Base-by-base conservation (phyloP, 805 yeast genomes). In the Candida nanaspora region DNA sequence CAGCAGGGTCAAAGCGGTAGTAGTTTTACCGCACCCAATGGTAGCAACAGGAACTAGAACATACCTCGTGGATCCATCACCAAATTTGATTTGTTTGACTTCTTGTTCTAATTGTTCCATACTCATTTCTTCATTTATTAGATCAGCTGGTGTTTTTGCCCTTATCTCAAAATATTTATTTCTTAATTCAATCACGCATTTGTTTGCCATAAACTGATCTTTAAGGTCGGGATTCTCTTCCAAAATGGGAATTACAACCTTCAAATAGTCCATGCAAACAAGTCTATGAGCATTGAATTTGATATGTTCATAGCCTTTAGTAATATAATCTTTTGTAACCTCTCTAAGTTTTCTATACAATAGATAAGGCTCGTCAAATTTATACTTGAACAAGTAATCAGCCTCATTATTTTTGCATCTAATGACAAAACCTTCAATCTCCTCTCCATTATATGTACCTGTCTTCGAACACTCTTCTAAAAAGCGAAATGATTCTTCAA, bases 11-110 rank as follows among this genome's bases (percentile, higher is more conserved):
- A 76, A 56, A 6, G 85, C 76, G 0, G 85, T 74, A 0, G 97
- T 87, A 0, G 97, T 88, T 56, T 93, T 93, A 7, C 98, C 98
- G 60, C 96, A 86, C 0, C 98, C 98, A 39, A 91, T 75, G 0
- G 95, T 87, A 0, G 97, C 88, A 3, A 89, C 77, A 0, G 98
- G 91, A 1, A 87, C 74, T 3, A 93, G 52, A 0, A 86, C 72
- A 54, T 76, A 82, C 48, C 80, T 80, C 4, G 69, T 65, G 2
- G 59, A 42, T 29, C 63, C 65, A 4, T 62, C 57, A 22, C 61
- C 66, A 31, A 45, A 46, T n/a, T 43, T 44, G 39, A 50, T 33
- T 6, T 37, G 35, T 31, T 43, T 50, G 42, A 56, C 46, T 20
- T 54, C 60, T 28, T 59, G 50, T 37, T 59, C 58, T 9, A 59